phyloP scores from a whole-genome alignment of 2,329 filamentous ascomycete species.

The Rutstroemia sp. region DNA sequence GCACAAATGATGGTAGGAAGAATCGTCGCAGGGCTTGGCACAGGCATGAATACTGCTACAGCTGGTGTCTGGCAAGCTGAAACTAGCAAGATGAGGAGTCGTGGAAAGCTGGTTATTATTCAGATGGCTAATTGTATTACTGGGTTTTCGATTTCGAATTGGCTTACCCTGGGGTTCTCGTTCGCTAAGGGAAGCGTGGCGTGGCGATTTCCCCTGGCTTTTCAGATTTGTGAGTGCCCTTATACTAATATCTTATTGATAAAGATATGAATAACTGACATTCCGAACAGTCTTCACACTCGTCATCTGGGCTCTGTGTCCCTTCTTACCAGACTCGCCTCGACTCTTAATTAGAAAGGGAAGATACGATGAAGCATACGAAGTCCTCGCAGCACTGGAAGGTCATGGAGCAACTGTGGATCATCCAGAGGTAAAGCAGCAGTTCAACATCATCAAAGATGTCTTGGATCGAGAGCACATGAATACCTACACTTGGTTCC shows the following conservation, averaged over 20 bases:
- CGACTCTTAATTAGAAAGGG: constrained; percentile 40
- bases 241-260: too few relatives aligned
- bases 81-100: constrained; percentile 47
- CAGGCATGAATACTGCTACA: constrained; percentile 41
- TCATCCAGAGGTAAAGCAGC: constrained; percentile 38
- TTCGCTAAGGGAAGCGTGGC: constrained; percentile 39
- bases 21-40: constrained; percentile 43
- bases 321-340: constrained; percentile 45
- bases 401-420: constrained; percentile 20
- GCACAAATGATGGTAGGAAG: constrained; percentile 47
- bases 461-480: constrained; percentile 34
- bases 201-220: constrained; percentile 56
- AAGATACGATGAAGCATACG: constrained; percentile 36
- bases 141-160: constrained; percentile 40
- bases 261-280: constrained; percentile 18
- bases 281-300: constrained; percentile 44
- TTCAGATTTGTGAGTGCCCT: constrained; percentile 37
- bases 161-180: constrained; percentile 52
- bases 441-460: constrained; percentile 38
- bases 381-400: constrained; percentile 36
- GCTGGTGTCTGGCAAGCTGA: constrained; percentile 55
- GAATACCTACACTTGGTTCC: constrained; percentile 32
- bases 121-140: constrained; percentile 50
- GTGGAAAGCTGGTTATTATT: constrained; percentile 53
- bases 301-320: constrained; percentile 46